Evolutionary conservation across 1,139 yeast species (phyloP), one percentile per base, ranked within the genome.

Genomic region (Candida tetrigidarum): DNA sequence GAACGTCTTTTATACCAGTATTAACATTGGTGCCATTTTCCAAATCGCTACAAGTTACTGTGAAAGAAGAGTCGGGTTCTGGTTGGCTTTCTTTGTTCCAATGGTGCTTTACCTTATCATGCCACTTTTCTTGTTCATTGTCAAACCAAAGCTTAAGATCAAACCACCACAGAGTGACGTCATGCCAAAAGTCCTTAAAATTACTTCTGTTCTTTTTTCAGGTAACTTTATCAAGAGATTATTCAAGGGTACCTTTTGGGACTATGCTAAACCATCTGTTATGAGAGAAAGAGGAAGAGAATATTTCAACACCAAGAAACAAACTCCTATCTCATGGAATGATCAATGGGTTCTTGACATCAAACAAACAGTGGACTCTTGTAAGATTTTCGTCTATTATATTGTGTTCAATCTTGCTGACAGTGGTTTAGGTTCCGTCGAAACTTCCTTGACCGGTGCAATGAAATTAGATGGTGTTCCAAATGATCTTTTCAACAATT

Each of bases 1-100:
- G 51, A 77, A 86, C 74, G 71, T 84, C 30, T 89, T 89, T 66
- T 89, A 89, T 67, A 76, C 89, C 79, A 77, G 88, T 59, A 85
- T 89, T 62, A 90, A 90, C 62, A 69, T 86, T 54, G 96, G 96
- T 44, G 83, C 95, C 8, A 76, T 89, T 55, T 78, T 88, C 49
- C 85, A 87, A 49, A 75, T 89, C 51, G 91, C 92, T 36, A 86
- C 96, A 20, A 83, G 93, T 5, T 84, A 85, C 59, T 67, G 83
- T 57, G 93, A 85, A 54, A 74, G 84, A 61, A 66, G 79, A 50
- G 74, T 83, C 51, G 95, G 92, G 37, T 87, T 80, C 69, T 87
- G 92, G 92, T 76, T 84, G 33, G 93, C 92, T 2, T 87, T 74
- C 66, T 69, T 84, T 53, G 63, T 80, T 34, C 86, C 87, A 37